Percentiles rank a stretch among this genome's conserved stretches.
These are phyloP conservation scores for Cercis canadensis DNA, from an alignment of 306 rosid species.

Conservation along the genomic window DNA sequence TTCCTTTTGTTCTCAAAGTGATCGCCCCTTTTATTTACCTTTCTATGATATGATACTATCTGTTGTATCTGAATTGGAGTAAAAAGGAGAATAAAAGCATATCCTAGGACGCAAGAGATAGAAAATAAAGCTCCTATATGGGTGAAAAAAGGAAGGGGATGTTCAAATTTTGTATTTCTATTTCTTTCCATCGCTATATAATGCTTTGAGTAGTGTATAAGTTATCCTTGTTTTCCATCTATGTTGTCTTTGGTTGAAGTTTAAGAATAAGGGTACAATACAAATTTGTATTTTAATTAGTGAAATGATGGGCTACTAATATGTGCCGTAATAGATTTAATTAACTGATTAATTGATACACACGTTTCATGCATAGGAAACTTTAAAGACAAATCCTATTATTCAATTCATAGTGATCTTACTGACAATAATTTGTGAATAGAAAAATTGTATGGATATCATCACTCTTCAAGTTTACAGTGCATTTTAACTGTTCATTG, in stretches of 20 bases:
- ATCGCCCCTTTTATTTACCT: neutral
- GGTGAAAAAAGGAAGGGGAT: neutral
- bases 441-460: no score
- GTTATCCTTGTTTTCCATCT: conserved; percentile 30
- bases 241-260: conserved; percentile 42
- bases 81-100: neutral
- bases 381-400: conserved; percentile 45
- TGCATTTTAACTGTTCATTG: no score
- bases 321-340: neutral
- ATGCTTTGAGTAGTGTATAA: conserved; percentile 42
- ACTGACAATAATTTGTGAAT: no score
- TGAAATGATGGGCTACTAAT: conserved; percentile 24
- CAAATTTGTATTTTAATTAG: conserved; percentile 14
- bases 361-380: conserved; percentile 34
- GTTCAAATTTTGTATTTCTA: neutral
- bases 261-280: conserved; percentile 28
- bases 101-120: neutral
- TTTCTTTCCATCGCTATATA: conserved; percentile 16
- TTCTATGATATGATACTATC: neutral
- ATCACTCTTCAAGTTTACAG: no score
- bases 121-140: neutral
- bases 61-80: conserved; percentile 26
- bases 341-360: neutral
- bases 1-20: conserved; percentile 16
- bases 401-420: no score